Evolutionary conservation across 2,329 filamentous ascomycete genomes (phyloP).

Genomic region (Decorospora gaudefroyi): DNA sequence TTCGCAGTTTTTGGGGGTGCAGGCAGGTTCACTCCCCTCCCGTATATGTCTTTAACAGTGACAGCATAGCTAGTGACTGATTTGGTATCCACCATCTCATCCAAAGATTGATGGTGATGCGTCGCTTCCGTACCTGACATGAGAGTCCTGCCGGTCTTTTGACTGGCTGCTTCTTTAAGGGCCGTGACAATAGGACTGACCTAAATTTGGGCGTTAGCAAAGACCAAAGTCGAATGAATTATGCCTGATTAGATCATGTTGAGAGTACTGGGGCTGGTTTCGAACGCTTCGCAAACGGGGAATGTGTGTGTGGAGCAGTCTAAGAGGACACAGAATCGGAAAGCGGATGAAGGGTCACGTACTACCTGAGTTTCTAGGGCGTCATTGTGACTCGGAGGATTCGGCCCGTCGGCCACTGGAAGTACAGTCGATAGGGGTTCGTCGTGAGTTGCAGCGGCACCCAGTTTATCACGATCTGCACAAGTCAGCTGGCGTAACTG

Average conservation of each 20-base stretch:
- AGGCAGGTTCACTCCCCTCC: slow-evolving; percentile 41
- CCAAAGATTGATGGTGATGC: slow-evolving; percentile 44
- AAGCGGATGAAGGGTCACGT: background rate
- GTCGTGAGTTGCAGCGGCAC: slow-evolving; percentile 28
- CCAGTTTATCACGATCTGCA: slow-evolving; percentile 43
- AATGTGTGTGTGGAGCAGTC: too few relatives aligned
- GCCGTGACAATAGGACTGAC: slow-evolving; percentile 8
- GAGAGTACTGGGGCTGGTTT: too few relatives aligned
- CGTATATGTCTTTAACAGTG: slow-evolving; percentile 43
- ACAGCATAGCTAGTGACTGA: slow-evolving; percentile 47
- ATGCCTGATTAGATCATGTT: too few relatives aligned
- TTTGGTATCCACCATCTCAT: slow-evolving; percentile 44
- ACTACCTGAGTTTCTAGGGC: slow-evolving; percentile 17
- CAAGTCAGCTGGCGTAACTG: background rate
- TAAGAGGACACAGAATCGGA: too few relatives aligned
- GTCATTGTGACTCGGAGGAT: slow-evolving; percentile 17
- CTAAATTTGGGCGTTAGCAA: background rate
- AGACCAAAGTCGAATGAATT: background rate
- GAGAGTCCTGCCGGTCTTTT: slow-evolving; percentile 41
- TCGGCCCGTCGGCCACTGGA: slow-evolving; percentile 9
- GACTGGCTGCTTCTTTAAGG: slow-evolving; percentile 31
- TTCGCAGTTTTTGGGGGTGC: slow-evolving; percentile 40
- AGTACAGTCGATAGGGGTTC: slow-evolving; percentile 11
- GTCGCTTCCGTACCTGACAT: slow-evolving; percentile 48
- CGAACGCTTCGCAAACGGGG: too few relatives aligned